Evolutionary conservation across 345 rosid species (phyloP).

Genomic region (Viola odorata): DNA sequence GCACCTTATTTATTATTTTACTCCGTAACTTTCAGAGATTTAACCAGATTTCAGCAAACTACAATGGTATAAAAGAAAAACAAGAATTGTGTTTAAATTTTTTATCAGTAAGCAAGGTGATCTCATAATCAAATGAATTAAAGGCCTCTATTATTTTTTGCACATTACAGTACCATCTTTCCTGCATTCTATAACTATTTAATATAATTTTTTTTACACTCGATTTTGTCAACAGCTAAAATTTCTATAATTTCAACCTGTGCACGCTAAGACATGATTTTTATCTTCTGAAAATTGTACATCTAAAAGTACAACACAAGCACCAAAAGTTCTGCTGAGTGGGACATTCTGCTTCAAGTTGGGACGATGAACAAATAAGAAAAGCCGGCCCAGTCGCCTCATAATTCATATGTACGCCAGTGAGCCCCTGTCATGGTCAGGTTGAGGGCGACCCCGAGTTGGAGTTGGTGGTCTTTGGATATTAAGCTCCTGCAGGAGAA

Average conservation of each 20-base stretch:
- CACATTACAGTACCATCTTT: slow-evolving; percentile 8
- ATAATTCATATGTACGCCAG: slow-evolving; percentile 90
- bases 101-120: no score
- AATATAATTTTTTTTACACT: slow-evolving; percentile 24
- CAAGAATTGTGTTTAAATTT: no score
- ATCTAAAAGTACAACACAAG: slow-evolving; percentile 17
- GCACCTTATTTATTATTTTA: no score
- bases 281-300: slow-evolving; percentile 6
- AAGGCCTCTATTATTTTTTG: slow-evolving; percentile 9
- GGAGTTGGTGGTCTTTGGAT: slow-evolving; percentile 99
- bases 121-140: background rate
- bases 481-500: slow-evolving; percentile 69
- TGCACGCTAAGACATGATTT: slow-evolving; percentile 6
- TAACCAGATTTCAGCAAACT: no score
- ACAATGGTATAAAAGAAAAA: no score
- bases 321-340: slow-evolving; percentile 1
- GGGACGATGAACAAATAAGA: background rate
- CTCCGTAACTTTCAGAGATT: no score
- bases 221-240: slow-evolving; percentile 8
- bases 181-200: slow-evolving; percentile 7
- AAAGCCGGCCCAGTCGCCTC: slow-evolving; percentile 1
- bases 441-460: slow-evolving; percentile 96
- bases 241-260: slow-evolving; percentile 14
- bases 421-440: slow-evolving; percentile 78
- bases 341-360: background rate